Evolutionary conservation across 2,329 filamentous ascomycete genomes (phyloP), one percentile per base, ranked within the genome.

Genomic region (Eurotiales sp.): DNA sequence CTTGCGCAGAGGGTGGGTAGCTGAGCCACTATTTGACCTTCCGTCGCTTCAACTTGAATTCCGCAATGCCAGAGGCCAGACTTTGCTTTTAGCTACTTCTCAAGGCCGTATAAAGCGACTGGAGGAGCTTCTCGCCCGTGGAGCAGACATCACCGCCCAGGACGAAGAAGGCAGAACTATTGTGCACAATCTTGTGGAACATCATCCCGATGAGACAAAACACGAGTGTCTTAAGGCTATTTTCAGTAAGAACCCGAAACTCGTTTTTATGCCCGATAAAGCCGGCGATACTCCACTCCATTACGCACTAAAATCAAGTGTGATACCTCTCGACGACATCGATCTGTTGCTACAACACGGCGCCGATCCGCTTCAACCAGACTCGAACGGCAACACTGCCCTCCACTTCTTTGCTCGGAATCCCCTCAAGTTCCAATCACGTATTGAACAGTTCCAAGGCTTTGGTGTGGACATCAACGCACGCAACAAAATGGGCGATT

Each of bases 161-260:
- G 56, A 59, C 44, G 52, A 56, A 11, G 30, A 49, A 30, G 56
- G 57, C 10, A 55, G 27, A 34, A 59, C 52, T 4, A 40, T 55
- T 37, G 37, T 54, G 8, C 55, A 58, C 42, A 48, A 52, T 37
- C 45, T 52, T n/a, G 32, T 50, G 39, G 12, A 46, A 39, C 32
- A 47, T 47, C n/a, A 14, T 8, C 15, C 23, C n/a, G 11, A 2
- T 3, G 30, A 46, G 12, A 14, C 17, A 25, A 34, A 10, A n/a
- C 12, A 12, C 32, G 19, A 40, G 23, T 29, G 34, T 11, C 32
- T 47, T 34, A 21, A 36, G 43, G 17, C 29, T 36, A 14, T 46
- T 15, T 46, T 46, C 43, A 46, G n/a, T 23, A 27, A 36, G 11
- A 6, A 46, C 29, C 29, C 29, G 3, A 22, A 15, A 12, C 45